Conservation (phyloP, 495 filamentous ascomycete species). For the Clavariopsis aquatica region DNA sequence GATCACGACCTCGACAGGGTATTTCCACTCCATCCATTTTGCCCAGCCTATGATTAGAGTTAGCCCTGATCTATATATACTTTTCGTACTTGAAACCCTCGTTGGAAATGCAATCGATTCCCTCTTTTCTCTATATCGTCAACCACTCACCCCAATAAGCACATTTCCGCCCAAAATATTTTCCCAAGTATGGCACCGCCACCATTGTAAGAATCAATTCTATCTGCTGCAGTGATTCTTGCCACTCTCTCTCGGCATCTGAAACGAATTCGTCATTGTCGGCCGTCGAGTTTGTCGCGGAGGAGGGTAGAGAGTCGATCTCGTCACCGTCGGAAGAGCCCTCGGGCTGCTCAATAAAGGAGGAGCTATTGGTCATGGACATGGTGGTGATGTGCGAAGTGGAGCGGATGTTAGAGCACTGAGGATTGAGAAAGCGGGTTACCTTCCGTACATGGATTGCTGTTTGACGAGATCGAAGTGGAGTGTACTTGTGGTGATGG, state of each 20-base stretch:
- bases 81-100: not conserved
- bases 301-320: constrained; percentile 76
- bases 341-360: constrained; percentile 32
- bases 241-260: constrained; percentile 87
- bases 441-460: not conserved
- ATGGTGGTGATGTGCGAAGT: constrained; percentile 4
- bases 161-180: constrained; percentile 88
- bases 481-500: not conserved
- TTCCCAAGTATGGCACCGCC: constrained; percentile 86
- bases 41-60: constrained; percentile 60
- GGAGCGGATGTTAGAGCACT: not conserved
- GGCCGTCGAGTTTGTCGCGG: constrained; percentile 60
- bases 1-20: constrained; percentile 65
- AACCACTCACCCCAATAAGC: constrained; percentile 86
- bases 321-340: constrained; percentile 59
- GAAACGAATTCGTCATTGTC: constrained; percentile 45
- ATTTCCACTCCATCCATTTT: constrained; percentile 76
- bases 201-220: constrained; percentile 93
- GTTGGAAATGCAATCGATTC: not conserved
- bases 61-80: constrained; percentile 5
- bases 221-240: constrained; percentile 86
- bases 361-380: constrained; percentile 34
- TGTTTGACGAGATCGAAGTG: not conserved
- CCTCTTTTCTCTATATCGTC: not conserved
- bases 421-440: not conserved